Conservation (phyloP, 176 grass and related monocot species). For the Zizania latifolia region DNA sequence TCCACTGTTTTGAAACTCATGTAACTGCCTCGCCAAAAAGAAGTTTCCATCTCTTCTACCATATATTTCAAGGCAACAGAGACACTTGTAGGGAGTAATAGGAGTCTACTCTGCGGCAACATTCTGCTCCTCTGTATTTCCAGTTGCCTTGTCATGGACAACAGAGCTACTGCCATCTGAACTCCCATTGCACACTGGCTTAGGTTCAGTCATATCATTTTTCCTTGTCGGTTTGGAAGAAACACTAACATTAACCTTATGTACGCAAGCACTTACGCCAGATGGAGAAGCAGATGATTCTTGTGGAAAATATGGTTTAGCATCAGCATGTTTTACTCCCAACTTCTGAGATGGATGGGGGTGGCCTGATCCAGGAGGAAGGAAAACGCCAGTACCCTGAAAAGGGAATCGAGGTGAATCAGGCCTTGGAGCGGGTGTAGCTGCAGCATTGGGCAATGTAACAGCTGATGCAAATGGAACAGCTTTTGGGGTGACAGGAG, state of each 20-base stretch:
- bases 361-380: conserved; percentile 26
- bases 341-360: background rate
- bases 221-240: background rate
- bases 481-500: background rate
- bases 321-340: background rate
- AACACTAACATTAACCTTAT: background rate
- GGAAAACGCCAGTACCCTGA: conserved; percentile 39
- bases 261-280: background rate
- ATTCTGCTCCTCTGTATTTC: background rate
- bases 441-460: background rate
- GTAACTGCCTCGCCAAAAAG: background rate
- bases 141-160: background rate
- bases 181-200: background rate
- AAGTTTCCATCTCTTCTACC: background rate
- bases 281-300: background rate
- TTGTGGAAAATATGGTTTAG: background rate
- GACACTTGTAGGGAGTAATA: background rate
- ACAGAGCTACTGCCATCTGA: background rate
- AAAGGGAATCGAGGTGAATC: conserved; percentile 9
- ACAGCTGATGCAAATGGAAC: background rate
- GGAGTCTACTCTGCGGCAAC: background rate
- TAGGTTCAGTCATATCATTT: background rate
- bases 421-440: conserved; percentile 15
- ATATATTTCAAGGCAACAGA: background rate
- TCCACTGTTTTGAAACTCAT: background rate